Base-by-base conservation (phyloP, 176 grass and related monocot genomes). In the Aegilops umbellulata region DNA sequence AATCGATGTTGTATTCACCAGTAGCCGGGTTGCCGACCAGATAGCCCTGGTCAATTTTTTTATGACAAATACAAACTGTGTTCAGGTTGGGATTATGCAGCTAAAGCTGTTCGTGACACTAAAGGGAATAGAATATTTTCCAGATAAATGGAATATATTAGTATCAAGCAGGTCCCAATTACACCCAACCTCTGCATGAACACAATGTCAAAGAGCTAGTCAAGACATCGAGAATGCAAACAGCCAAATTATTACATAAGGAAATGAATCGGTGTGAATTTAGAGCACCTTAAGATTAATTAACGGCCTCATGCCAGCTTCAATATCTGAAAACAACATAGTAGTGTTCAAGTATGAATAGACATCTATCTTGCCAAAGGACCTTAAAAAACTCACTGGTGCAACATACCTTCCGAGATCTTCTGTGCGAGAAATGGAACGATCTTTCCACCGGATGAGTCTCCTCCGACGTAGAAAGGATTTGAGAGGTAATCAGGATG, bases 11-110 rank as follows among this genome's bases (percentile, higher is more conserved):
- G 6, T 41, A 51, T 65, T 90, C 87, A 60, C 81, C 88, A 35
- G 88, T 82, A 32, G 0, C 1, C 1, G 88, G 91, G 75, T 93
- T 93, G 41, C 91, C 91, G 4, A 88, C 39, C 14, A 93, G 74
- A 63, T 90, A 93, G 31, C 91, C 91, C 88, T 93, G 75, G 2
- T 16, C 39, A 72, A 72, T 24, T 23, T 41, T 71, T 71, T 71
- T 20, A 70, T 70, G 9, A 70, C 10, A 70, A 70, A 10, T 22
- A 70, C 20, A 70, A 70, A 70, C 4, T 23, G 20, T 39, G 10
- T 20, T 71, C 68, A 41, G 35, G 38, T 41, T 13, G 11, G n/a
- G 20, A 71, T 39, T 22, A 38, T 17, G 19, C 2, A 19, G 6
- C 19, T 22, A 57, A 22, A 22, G 53, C 2, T 55, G 51, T 55